These are phyloP conservation scores for Penicillium hordei DNA, from an alignment of 2,329 filamentous ascomycete genomes.

Conservation along the genomic window DNA sequence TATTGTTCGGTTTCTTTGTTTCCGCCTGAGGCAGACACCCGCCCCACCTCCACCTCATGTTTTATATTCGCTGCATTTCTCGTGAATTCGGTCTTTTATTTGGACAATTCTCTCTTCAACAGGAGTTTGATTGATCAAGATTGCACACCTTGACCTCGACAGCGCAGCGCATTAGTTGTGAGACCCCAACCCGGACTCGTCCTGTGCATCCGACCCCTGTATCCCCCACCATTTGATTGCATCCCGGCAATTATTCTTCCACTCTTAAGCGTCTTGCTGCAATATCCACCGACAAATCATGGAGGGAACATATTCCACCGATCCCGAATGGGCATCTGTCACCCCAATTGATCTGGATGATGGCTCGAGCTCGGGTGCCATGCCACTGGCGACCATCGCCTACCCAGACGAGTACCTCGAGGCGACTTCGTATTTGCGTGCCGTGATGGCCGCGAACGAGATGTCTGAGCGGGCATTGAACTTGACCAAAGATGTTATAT, in stretches of 20 bases:
- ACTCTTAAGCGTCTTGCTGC: background rate
- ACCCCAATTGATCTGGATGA: slow-evolving; percentile 80
- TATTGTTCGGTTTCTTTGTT: slow-evolving; percentile 24
- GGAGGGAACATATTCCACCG: slow-evolving; percentile 55
- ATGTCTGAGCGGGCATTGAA: slow-evolving; percentile 73
- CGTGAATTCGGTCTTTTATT: background rate
- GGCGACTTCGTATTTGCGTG: slow-evolving; percentile 88
- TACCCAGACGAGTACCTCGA: slow-evolving; percentile 89
- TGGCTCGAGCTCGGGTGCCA: slow-evolving; percentile 52
- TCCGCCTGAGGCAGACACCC: slow-evolving; percentile 29
- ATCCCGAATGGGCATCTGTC: slow-evolving; percentile 81
- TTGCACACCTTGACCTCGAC: background rate
- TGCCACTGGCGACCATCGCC: slow-evolving; percentile 86
- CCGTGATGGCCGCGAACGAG: slow-evolving; percentile 88
- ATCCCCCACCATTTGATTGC: slow-evolving; percentile 6
- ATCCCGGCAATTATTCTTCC: background rate
- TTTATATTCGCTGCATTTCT: slow-evolving; percentile 8
- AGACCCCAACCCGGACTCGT: background rate
- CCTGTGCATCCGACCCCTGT: slow-evolving; percentile 3
- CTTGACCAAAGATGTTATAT: slow-evolving; percentile 86
- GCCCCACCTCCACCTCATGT: slow-evolving; percentile 24
- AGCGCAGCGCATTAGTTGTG: background rate
- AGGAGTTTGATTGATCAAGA: background rate
- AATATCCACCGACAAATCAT: slow-evolving; percentile 19
- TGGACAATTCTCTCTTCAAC: background rate